A percentile compares a stretch with the other conserved stretches of the same genome.
Evolutionary conservation across 495 filamentous ascomycete species (phyloP).

Genomic region (Penicillium soppii): DNA sequence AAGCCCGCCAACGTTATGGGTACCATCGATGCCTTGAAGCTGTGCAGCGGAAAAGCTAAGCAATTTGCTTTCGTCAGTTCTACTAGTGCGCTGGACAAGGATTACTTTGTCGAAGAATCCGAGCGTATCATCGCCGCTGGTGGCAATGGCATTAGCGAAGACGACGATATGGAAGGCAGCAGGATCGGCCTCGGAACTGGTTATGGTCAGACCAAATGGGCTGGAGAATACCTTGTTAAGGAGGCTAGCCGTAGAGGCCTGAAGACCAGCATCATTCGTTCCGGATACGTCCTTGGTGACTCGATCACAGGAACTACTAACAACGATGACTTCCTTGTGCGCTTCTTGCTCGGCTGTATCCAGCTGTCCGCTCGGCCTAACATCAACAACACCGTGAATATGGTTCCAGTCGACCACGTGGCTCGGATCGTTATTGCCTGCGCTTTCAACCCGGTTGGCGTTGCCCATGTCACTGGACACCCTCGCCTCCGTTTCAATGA

Average conservation of each 20-base stretch:
- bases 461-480: constrained; percentile 77
- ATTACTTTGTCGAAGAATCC: constrained; percentile 74
- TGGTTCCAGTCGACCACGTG: constrained; percentile 85
- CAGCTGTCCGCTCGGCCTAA: constrained; percentile 71
- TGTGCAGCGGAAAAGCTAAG: constrained; percentile 82
- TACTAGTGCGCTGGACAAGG: constrained; percentile 78
- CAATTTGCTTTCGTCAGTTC: constrained; percentile 81
- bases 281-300: constrained; percentile 85
- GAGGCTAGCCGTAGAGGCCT: constrained; percentile 80
- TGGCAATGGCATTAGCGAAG: constrained; percentile 57
- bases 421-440: constrained; percentile 73
- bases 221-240: constrained; percentile 73
- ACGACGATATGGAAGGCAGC: constrained; percentile 65
- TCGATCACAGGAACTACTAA: constrained; percentile 68
- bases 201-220: constrained; percentile 92
- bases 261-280: constrained; percentile 71
- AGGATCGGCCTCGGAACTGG: constrained; percentile 70
- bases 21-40: constrained; percentile 72
- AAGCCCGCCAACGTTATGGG: constrained; percentile 76
- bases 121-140: constrained; percentile 54
- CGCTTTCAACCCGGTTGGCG: constrained; percentile 58
- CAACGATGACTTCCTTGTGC: constrained; percentile 90
- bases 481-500: constrained; percentile 78
- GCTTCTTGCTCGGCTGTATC: constrained; percentile 85
- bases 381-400: constrained; percentile 87